These are phyloP conservation scores for Besnoitia besnoiti DNA, from an alignment of 169 alveolate genomes.

Conservation along the genomic window DNA sequence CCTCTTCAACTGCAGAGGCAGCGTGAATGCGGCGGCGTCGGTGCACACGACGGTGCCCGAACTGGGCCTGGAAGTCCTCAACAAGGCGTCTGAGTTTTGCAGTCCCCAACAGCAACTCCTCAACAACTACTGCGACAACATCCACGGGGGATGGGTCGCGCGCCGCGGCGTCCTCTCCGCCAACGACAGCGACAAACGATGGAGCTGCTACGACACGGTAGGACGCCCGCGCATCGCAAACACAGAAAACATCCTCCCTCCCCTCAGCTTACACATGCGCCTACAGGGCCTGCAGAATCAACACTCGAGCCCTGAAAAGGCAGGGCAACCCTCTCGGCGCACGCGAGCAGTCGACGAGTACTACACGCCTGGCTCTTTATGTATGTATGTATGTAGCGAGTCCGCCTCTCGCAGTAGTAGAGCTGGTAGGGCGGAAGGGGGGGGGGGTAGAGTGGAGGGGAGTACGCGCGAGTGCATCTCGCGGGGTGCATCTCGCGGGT, in stretches of 20 bases:
- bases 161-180: not conserved
- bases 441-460: too few relatives aligned
- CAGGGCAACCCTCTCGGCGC: too few relatives aligned
- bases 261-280: not conserved
- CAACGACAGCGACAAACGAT: not conserved
- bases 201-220: conserved; percentile 27
- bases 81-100: not conserved
- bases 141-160: conserved; percentile 4
- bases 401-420: too few relatives aligned
- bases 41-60: not conserved
- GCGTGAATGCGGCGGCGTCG: not conserved
- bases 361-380: too few relatives aligned
- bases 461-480: too few relatives aligned
- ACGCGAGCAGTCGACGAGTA: too few relatives aligned
- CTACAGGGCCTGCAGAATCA: not conserved
- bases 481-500: too few relatives aligned
- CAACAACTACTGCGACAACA: conserved; percentile 2
- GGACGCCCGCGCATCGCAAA: not conserved
- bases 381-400: too few relatives aligned
- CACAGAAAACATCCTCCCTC: not conserved
- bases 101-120: not conserved
- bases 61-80: not conserved
- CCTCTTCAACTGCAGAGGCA: not conserved
- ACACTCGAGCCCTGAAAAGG: not conserved
- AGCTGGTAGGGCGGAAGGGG: too few relatives aligned